Percentiles rank a stretch among this genome's conserved stretches.
These are phyloP conservation scores for Ceratocystis ficicola DNA, from an alignment of 2,329 filamentous ascomycete species.

Conservation along the genomic window DNA sequence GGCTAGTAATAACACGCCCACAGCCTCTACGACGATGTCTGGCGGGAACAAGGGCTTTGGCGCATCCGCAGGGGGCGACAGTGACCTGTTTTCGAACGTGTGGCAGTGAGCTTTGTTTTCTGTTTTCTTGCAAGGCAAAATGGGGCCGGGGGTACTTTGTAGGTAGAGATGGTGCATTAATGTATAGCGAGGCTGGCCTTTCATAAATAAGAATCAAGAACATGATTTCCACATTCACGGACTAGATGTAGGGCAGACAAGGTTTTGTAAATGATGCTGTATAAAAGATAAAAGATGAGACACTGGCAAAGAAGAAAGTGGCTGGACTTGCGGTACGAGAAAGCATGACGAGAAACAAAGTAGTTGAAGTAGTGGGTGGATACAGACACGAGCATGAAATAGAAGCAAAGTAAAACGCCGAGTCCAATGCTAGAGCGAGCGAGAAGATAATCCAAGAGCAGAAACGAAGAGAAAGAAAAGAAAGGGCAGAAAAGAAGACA, in stretches of 20 bases:
- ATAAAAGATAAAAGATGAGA: not conserved
- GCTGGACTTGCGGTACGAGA: not conserved
- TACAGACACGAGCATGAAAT: not conserved
- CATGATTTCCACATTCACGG: slow-evolving; percentile 2
- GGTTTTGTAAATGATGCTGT: not conserved
- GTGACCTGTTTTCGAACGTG: slow-evolving; percentile 91
- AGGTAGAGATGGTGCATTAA: not conserved
- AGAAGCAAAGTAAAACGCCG: slow-evolving; percentile 9
- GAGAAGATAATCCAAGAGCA: not conserved
- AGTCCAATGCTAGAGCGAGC: slow-evolving; percentile 5
- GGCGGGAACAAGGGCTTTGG: slow-evolving; percentile 40
- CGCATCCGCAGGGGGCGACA: slow-evolving; percentile 37
- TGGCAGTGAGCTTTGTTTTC: slow-evolving; percentile 53
- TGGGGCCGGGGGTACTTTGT: not conserved
- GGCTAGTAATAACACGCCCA: slow-evolving; percentile 54
- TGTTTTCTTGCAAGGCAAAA: slow-evolving; percentile 2
- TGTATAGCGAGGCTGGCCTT: slow-evolving; percentile 17
- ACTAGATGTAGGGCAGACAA: not conserved
- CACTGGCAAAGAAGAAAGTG: not conserved
- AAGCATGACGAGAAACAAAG: not conserved
- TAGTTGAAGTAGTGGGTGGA: not conserved
- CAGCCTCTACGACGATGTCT: slow-evolving; percentile 40
- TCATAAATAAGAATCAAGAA: slow-evolving; percentile 14
- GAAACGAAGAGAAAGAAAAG: slow-evolving; percentile 5
- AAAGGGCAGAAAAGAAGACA: slow-evolving; percentile 1